Evolutionary conservation across 2,329 filamentous ascomycete genomes (phyloP).

Genomic region (Trichoderma sp.): DNA sequence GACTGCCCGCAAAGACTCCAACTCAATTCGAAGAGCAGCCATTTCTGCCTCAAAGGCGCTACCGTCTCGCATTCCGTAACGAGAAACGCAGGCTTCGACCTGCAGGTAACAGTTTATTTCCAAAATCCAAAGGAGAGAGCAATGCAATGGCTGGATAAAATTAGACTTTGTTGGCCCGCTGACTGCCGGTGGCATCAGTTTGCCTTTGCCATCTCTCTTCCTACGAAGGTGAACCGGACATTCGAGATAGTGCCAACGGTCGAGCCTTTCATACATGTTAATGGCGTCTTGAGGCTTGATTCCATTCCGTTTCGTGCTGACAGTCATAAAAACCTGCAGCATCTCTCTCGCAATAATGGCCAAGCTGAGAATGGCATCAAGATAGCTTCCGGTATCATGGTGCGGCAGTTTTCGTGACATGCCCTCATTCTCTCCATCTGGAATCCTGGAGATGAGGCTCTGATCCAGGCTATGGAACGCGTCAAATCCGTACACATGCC

Average conservation of each 20-base stretch:
- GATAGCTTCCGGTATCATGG: conserved; percentile 8
- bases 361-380: neutral
- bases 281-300: neutral
- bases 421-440: neutral
- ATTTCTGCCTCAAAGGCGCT: conserved; percentile 1
- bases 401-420: neutral
- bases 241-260: neutral
- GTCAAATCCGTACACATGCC: conserved; percentile 14
- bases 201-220: neutral
- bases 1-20: conserved; percentile 3
- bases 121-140: conserved; percentile 5
- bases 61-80: neutral
- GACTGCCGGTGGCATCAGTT: neutral
- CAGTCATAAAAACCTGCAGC: conserved; percentile 4
- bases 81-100: conserved; percentile 8
- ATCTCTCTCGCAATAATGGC: conserved; percentile 14
- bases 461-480: conserved; percentile 13
- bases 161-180: neutral
- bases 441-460: neutral
- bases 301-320: conserved; percentile 4
- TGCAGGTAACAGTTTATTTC: conserved; percentile 18
- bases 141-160: conserved; percentile 5
- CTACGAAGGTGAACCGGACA: neutral
- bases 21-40: neutral
- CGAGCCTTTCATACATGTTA: neutral